phyloP scores from a whole-genome alignment of 345 rosid genomes.

The Citrus inodora region DNA sequence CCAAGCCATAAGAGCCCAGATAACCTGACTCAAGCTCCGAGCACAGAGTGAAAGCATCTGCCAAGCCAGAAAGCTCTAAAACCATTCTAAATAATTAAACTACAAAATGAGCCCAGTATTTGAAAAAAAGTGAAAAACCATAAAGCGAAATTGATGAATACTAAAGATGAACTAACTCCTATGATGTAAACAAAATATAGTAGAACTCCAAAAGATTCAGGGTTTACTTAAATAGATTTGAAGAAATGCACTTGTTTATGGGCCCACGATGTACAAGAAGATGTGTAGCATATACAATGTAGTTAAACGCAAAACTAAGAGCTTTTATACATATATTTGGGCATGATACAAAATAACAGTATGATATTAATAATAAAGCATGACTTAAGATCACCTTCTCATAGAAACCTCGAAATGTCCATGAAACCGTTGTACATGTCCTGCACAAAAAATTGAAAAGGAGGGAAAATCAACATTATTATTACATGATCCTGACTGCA shows the following conservation, averaged over 20 bases:
- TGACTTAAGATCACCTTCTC: constrained; percentile 52
- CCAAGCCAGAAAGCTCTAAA: neutral
- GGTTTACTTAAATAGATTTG: neutral
- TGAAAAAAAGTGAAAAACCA: neutral
- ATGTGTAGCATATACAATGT: neutral
- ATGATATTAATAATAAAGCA: neutral
- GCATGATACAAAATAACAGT: neutral
- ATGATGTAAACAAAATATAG: neutral
- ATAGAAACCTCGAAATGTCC: constrained; percentile 76
- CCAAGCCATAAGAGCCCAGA: neutral
- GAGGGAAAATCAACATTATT: neutral
- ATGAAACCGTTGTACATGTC: constrained; percentile 75
- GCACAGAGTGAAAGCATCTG: neutral
- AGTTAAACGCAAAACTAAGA: neutral
- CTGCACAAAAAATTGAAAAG: constrained; percentile 31
- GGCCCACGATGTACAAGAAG: neutral
- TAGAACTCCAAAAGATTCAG: neutral
- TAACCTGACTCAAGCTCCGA: neutral
- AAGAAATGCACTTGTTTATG: neutral
- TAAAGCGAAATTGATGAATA: too few species aligned
- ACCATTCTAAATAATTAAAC: neutral
- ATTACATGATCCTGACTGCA: neutral
- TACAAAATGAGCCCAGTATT: neutral
- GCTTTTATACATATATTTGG: neutral
- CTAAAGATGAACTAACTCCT: neutral